phyloP scores from a whole-genome alignment of 148 eudicot genomes.

The Rhododendron ovatum region DNA sequence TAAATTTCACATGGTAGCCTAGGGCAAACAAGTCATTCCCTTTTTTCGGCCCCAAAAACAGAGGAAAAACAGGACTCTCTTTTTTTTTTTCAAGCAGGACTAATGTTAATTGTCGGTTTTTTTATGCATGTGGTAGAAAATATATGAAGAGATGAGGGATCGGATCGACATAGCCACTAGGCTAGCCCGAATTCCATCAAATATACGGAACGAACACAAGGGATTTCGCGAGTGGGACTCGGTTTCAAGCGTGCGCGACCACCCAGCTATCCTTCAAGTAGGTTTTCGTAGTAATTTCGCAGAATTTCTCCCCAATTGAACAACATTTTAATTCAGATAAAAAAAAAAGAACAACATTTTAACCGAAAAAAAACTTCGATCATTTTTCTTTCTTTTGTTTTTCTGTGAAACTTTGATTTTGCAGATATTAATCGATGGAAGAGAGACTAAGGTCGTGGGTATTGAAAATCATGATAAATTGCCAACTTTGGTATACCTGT shows the following conservation, averaged over 20 bases:
- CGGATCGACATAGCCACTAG: conserved; percentile 6
- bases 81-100: background rate
- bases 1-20: background rate
- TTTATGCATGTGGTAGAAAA: background rate
- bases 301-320: background rate
- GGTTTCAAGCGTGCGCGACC: conserved; percentile 5
- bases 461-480: background rate
- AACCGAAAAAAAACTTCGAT: background rate
- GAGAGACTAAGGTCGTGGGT: background rate
- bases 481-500: conserved; percentile 14
- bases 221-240: conserved; percentile 26
- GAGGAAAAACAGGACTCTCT: too few species aligned
- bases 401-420: background rate
- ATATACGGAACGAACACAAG: background rate
- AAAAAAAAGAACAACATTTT: too few species aligned
- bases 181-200: conserved; percentile 13
- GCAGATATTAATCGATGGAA: conserved; percentile 14
- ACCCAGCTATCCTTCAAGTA: conserved; percentile 25
- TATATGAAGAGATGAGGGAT: conserved; percentile 21
- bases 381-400: too few species aligned
- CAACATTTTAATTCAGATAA: too few species aligned
- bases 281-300: background rate
- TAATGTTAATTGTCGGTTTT: background rate
- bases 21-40: too few species aligned
- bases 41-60: too few species aligned